Evolutionary conservation across 2,329 filamentous ascomycete species (phyloP), one percentile per base, ranked within the genome.

Genomic region (Aspergillus carbonarius): DNA sequence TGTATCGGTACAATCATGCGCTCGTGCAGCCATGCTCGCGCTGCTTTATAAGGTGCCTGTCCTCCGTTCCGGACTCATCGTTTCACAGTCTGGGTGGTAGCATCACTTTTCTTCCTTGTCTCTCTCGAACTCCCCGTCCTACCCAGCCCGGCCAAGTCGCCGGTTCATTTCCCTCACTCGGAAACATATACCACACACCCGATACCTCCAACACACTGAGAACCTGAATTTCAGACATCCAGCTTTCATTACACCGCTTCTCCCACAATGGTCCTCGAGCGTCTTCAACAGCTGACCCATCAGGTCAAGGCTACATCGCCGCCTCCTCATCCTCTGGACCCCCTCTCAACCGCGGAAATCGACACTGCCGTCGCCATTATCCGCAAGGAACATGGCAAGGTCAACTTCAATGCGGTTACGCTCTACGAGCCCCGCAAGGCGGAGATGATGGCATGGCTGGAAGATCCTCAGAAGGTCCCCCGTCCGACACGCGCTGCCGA

Each of bases 391-490:
- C 82, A 96, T 72, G 81, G 85, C 58, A 81, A 88, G 50, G 82
- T 96, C 59, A 86, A 87, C 74, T 96, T 93, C 84, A 95, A 96
- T 79, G 90, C 92, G 2, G 88, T 96, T 57, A 90, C 91, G 2
- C 80, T 96, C 27, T 88, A 87, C 68, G 92, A 96, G 80, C 92
- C 92, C 50, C 88, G 88, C 63, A 96, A 96, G 81, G 86, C 83
- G 47, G 87, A 92, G 67, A 92, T 96, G 90, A 81, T 87, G 72
- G 84, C 83, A 60, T 96, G 91, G 91, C 77, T 96, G 12, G 86
- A 83, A 50, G 81, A 86, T 58, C 86, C 89, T 0, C 77, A 84
- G 18, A 82, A 80, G 9, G 78, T 81, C 0, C 82, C 86, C 1
- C 81, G 85, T 46, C 92, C 92, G 10, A 75, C 82, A 34, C 85